Evolutionary conservation across 164 flowering plant species (phyloP).

Genomic region (Sextonia rubra): DNA sequence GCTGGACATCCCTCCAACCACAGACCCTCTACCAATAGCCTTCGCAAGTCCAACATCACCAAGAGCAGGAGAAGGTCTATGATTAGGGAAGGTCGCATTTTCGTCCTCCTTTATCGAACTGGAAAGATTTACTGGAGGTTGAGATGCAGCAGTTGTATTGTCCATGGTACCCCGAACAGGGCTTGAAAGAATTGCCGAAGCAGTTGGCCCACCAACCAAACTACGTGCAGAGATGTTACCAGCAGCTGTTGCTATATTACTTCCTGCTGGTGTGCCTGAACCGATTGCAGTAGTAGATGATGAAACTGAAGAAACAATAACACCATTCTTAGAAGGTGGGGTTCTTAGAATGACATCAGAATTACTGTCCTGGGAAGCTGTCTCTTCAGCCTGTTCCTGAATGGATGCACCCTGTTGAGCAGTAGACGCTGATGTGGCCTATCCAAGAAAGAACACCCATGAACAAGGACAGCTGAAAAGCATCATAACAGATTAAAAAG

Average conservation of each 20-base stretch:
- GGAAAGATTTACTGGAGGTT: constrained; percentile 49
- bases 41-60: constrained; percentile 50
- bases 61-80: constrained; percentile 61
- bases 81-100: constrained; percentile 49
- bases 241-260: constrained; percentile 36
- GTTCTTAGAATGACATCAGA: constrained; percentile 56
- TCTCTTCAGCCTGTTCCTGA: constrained; percentile 65
- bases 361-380: constrained; percentile 62
- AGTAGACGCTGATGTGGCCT: constrained; percentile 36
- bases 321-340: constrained; percentile 65
- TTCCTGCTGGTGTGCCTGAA: constrained; percentile 39
- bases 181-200: constrained; percentile 40
- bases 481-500: not conserved
- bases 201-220: constrained; percentile 35
- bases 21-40: constrained; percentile 50
- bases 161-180: constrained; percentile 47
- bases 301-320: constrained; percentile 38
- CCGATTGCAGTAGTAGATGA: constrained; percentile 13
- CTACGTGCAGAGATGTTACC: constrained; percentile 31
- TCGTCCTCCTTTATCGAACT: constrained; percentile 73
- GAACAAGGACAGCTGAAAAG: not conserved
- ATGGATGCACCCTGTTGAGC: constrained; percentile 34
- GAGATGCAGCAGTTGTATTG: constrained; percentile 32
- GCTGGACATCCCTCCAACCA: constrained; percentile 35
- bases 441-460: constrained; percentile 12